Evolutionary conservation across 768 basidiomycete genomes (phyloP), one percentile per base, ranked within the genome.

Genomic region (Podaxis sp.): DNA sequence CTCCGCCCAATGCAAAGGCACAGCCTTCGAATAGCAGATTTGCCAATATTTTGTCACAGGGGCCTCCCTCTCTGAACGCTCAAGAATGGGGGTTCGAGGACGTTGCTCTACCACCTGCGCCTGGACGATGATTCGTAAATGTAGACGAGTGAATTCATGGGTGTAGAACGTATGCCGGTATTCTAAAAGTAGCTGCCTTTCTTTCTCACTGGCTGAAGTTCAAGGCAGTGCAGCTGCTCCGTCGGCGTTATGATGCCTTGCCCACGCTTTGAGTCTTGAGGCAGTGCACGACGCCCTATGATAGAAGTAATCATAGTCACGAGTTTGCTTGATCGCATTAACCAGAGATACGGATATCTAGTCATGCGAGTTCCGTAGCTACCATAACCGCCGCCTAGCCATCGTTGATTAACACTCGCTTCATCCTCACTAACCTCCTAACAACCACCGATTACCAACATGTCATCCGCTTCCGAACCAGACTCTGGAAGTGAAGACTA

Each of bases 51-150:
- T 75, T 74, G 17, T 62, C 73, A 0, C 74, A 77, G 6, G 76
- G 78, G 30, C 68, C 85, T 4, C 85, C 85, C 7, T 71, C 81
- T 4, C 68, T 86, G 50, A 74, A 73, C 11, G 83, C 84, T 17
- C 75, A 71, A 40, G 84, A 84, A 50, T 87, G 84, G 85, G 81
- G 76, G 40, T 81, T 79, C 55, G 83, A 85, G 66, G 81, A 83
- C 22, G 65, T 85, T 20, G 65, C 76, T 8, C 72, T 83, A 24
- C 84, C 84, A 2, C 80, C 80, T 65, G 75, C 69, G 22, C 78
- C 78, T 7, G 64, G 54, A 17, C 20, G 36, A 28, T 56, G 33
- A 62, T 50, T 24, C 13, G 2, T 36, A 7, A 46, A 26, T n/a
- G 15, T 46, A 20, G 44, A 46, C 20, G 44, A 20, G 3, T 20